Evolutionary conservation across 257 asterid species (phyloP), one percentile per base, ranked within the genome.

Genomic region (Nicotiana obtusifolia): DNA sequence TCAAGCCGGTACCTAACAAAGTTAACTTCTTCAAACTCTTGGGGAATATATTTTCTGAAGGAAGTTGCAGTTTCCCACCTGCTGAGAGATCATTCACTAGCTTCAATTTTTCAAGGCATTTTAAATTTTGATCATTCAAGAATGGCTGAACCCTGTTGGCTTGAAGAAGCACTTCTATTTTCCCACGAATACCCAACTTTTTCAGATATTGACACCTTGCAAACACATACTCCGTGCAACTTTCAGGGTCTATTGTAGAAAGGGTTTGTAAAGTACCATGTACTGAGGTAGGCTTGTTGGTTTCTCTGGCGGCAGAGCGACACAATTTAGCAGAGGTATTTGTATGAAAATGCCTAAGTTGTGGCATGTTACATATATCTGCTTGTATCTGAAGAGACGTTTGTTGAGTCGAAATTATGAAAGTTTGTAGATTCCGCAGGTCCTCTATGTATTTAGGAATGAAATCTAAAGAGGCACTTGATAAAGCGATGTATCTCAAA

Each of bases 401-500:
- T 54, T 76, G 62, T 6, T 60, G n/a, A 44, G 86, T 83, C 31
- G 11, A 52, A 16, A 83, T 14, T 37, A 83, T 80, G 20, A 83
- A 31, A 17, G 85, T 83, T 60, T 79, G 76, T 61, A 79, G 31
- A 53, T 83, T 83, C 81, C 83, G 26, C 6, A 67, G 83, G 66
- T 83, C 33, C 57, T 64, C 56, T 37, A 83, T 35, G 19, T 30
- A 47, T 15, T 60, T 54, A 9, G 86, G 83, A 47, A 83, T 64
- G 24, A 60, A 1, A 26, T 28, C 59, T 52, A 75, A 30, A 31
- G 79, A 60, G 60, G 59, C 53, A 33, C 83, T 53, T 19, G 83
- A 78, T 2, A 78, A 6, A 54, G 86, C 86, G n/a, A 83, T 14
- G 52, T 83, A 83, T 62, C 81, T 82, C 84, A 75, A 76, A 64